Evolutionary conservation across 192 early-diverging fungal species (phyloP).

Genomic region (Allomyces javanicus): DNA sequence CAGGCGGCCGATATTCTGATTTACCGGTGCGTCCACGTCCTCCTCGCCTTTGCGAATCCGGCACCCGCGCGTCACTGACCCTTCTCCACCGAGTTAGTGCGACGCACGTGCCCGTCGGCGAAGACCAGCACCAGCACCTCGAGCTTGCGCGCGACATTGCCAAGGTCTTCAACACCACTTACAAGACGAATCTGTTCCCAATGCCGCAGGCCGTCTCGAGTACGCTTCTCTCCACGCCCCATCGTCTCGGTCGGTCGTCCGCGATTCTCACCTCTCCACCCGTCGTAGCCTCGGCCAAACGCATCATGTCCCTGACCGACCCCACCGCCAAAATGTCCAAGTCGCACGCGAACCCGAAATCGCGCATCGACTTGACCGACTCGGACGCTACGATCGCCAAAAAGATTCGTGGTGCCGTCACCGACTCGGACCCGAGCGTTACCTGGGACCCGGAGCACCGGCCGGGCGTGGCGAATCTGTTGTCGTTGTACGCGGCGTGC

Average conservation of each 20-base stretch:
- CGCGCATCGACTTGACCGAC: conserved; percentile 62
- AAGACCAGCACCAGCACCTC: conserved; percentile 81
- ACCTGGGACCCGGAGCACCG: conserved; percentile 46
- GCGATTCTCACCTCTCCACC: conserved; percentile 6
- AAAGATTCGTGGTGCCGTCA: conserved; percentile 52
- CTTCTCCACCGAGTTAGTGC: conserved; percentile 16
- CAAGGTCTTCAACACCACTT: conserved; percentile 50
- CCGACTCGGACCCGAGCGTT: conserved; percentile 44
- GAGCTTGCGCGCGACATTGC: conserved; percentile 69
- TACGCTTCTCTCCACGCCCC: conserved; percentile 11
- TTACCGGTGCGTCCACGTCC: conserved; percentile 35
- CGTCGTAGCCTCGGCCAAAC: conserved; percentile 26
- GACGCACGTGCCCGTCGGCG: conserved; percentile 75
- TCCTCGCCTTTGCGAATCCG: not conserved
- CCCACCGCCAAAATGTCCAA: conserved; percentile 78
- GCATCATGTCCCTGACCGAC: conserved; percentile 67
- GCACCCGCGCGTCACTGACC: not conserved
- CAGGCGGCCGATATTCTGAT: conserved; percentile 82
- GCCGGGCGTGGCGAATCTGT: conserved; percentile 66
- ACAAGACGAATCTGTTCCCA: conserved; percentile 38
- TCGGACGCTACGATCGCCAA: conserved; percentile 32
- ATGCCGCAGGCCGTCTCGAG: conserved; percentile 43
- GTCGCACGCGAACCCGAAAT: conserved; percentile 42
- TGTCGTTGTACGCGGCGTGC: conserved; percentile 50
- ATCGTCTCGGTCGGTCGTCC: not conserved